Base-by-base conservation (phyloP, 2,329 filamentous ascomycete genomes). In the Pseudopyrenochaeta lycopersici region DNA sequence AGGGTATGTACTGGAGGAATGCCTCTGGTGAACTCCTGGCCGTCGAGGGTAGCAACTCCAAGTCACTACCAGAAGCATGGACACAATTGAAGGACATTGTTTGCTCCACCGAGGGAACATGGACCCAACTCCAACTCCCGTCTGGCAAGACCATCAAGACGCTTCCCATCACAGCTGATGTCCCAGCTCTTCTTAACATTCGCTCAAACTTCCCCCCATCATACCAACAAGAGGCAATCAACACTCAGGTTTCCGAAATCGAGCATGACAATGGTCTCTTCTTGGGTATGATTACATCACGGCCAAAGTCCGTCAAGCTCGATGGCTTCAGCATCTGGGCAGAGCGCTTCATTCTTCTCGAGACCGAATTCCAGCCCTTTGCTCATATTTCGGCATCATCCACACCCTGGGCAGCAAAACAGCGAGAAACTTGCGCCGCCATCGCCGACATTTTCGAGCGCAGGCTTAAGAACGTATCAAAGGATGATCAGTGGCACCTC, bases 1-100 rank as follows among this genome's bases (percentile, higher is more conserved):
- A 69, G 31, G 65, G 59, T 18, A 51, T 71, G n/a, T 72, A 70
- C 58, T 71, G 66, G 62, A 61, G 69, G 35, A 56, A 64, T 35
- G 29, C 58, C 7, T 45, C 62, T 18, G 67, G 63, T 32, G 54
- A 62, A 20, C 52, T 72, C n/a, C 47, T 71, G 12, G 64, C 65
- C 5, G 50, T 67, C 14, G 64, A 66, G 45, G 68, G 67, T 35
- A 65, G 54, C 46, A 62, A 66, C 40, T 67, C 66, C 15, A 62
- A 58, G 18, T 30, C 57, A 27, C 35, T 69, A 4, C 48, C 58
- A 10, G 56, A 66, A 39, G 46, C 52, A 21, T 70, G 64, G 67
- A 52, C 58, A 48, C 56, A 60, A 33, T 27, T 69, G 15, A 63
- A 56, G 29, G 50, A 58, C 4, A 54, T 56, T 32, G 56, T 69